phyloP scores from a whole-genome alignment of 2,329 filamentous ascomycete species.

The Knoxdaviesia proteae region DNA sequence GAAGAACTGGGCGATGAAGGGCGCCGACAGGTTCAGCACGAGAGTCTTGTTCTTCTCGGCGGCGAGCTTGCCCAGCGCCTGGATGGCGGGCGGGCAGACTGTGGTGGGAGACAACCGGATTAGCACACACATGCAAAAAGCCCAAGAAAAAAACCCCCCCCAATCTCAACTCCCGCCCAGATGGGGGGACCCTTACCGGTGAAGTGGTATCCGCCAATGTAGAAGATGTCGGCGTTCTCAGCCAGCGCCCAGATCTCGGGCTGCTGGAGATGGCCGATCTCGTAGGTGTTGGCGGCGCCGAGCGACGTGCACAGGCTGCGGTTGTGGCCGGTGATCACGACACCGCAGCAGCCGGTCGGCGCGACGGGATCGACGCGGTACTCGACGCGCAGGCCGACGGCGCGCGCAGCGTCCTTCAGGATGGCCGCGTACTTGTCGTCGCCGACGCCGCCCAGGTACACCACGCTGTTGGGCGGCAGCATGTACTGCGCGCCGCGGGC shows the following conservation, averaged over 20 bases:
- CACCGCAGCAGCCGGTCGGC: slow-evolving; percentile 84
- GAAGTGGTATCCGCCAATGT: slow-evolving; percentile 92
- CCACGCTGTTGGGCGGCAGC: slow-evolving; percentile 68
- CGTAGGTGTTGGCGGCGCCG: slow-evolving; percentile 92
- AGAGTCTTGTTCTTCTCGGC: slow-evolving; percentile 79
- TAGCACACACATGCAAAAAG: not conserved
- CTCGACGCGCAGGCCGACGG: slow-evolving; percentile 79
- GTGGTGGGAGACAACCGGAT: not conserved
- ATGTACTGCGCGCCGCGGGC: slow-evolving; percentile 94
- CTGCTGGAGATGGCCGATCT: slow-evolving; percentile 77
- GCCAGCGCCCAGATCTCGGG: slow-evolving; percentile 83
- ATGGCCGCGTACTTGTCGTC: slow-evolving; percentile 90
- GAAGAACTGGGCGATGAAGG: slow-evolving; percentile 95
- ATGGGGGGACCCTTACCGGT: slow-evolving; percentile 32
- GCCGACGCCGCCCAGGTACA: slow-evolving; percentile 86
- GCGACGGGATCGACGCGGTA: slow-evolving; percentile 75
- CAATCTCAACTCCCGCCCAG: no score
- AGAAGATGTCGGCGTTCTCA: slow-evolving; percentile 73
- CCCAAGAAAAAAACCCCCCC: not conserved
- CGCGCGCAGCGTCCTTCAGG: slow-evolving; percentile 65
- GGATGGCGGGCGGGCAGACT: slow-evolving; percentile 77
- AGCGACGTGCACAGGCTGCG: slow-evolving; percentile 88
- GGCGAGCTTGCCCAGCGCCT: slow-evolving; percentile 79
- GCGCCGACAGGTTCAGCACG: slow-evolving; percentile 77
- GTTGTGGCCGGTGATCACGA: slow-evolving; percentile 92